These are phyloP conservation scores for Gardenia jasminoides DNA, from an alignment of 257 asterid species.

Conservation along the genomic window DNA sequence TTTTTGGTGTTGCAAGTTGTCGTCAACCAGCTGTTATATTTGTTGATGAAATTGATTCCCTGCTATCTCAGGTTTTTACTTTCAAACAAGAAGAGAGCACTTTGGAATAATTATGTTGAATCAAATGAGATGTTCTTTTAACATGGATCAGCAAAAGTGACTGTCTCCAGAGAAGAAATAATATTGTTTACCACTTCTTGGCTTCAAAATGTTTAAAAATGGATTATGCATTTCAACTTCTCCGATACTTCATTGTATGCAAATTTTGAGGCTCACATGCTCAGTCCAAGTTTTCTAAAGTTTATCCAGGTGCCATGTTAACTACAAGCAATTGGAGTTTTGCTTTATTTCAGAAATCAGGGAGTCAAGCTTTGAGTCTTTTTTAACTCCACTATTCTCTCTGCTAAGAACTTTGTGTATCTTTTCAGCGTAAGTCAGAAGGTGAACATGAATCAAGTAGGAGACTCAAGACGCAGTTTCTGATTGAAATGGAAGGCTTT, in stretches of 20 bases:
- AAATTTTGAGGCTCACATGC: background rate
- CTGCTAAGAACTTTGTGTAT: constrained; percentile 22
- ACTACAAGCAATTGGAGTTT: background rate
- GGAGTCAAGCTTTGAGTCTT: background rate
- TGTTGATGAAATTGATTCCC: constrained; percentile 96
- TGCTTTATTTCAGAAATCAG: background rate
- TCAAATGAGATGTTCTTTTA: background rate
- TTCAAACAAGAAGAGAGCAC: background rate
- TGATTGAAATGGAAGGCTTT: constrained; percentile 99
- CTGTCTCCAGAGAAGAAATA: background rate
- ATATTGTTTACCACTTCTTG: background rate
- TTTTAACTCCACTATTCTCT: constrained; percentile 6
- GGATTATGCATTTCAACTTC: background rate
- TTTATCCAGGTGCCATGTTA: background rate
- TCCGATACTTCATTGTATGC: background rate
- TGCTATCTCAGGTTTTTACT: constrained; percentile 81
- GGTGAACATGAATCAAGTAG: constrained; percentile 99
- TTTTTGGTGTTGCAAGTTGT: constrained; percentile 97
- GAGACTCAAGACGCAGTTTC: constrained; percentile 95
- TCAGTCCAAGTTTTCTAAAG: background rate
- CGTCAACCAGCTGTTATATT: constrained; percentile 99
- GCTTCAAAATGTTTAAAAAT: background rate
- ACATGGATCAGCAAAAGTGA: background rate
- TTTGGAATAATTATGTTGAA: background rate
- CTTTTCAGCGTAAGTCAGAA: constrained; percentile 94